Base-by-base conservation (phyloP, 805 yeast genomes). In the Naumovozyma baii region DNA sequence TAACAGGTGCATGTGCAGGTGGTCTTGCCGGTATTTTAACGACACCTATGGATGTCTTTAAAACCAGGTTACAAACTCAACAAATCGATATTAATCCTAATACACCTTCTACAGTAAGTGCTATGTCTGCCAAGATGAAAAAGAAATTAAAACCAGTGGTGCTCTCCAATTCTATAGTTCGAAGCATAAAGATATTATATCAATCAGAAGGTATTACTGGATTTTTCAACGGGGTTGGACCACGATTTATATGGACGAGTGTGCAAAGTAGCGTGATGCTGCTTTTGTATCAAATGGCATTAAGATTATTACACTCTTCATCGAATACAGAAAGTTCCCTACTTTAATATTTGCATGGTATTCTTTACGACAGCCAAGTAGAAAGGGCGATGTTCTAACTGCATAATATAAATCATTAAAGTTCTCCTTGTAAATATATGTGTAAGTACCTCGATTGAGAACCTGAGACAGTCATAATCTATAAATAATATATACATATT, bases 1-100 rank as follows among this genome's bases (percentile, higher is more conserved):
- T 73, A 12, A 87, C 96, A 0, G 99, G 99, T 40, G 97, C 96
- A 1, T 78, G 85, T 0, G 97, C 98, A 2, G 96, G 96, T 48
- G 95, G 95, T 0, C 63, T 87, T 19, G 94, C 96, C 0, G 96
- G 96, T 1, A 70, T 76, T 1, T 54, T 88, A 16, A 88, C 96
- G 0, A 88, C 96, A 0, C 96, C 96, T 1, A 63, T 85, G 47
- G 96, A 88, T 55, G 96, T 88, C 26, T 78, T 88, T 32, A 88
- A 88, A 61, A 88, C 96, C 1, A 70, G 97, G 53, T 76, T 87
- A 36, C 99, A 92, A 64, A 92, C 98, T 1, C 92, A 88, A 52
- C 76, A 72, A n/a, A 62, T 66, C 5, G 25, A 40, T 0, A 26
- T 39, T 3, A 31, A 15, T n/a, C 14, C 38, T n/a, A 30, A 40